Conservation (phyloP, 1,284 basidiomycete species). For the Cryptococcus sp. region DNA sequence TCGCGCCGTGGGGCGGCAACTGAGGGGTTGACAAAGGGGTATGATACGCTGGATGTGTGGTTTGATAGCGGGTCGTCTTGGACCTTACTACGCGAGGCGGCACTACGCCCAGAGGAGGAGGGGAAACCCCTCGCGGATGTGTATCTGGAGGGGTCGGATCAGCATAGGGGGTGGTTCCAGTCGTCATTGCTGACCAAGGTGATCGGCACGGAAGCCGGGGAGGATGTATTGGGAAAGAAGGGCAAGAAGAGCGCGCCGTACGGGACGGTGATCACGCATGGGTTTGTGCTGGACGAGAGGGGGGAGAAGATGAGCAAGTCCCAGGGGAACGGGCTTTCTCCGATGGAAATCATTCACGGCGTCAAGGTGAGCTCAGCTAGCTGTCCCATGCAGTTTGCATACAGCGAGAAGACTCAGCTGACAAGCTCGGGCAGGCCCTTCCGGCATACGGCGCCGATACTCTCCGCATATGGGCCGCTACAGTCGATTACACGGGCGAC, state of each 20-base stretch:
- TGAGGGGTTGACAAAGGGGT: slow-evolving; percentile 65
- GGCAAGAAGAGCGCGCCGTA: slow-evolving; percentile 60
- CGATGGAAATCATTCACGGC: slow-evolving; percentile 74
- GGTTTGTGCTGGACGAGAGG: slow-evolving; percentile 88
- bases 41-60: slow-evolving; percentile 99
- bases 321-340: slow-evolving; percentile 85
- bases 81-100: slow-evolving; percentile 62
- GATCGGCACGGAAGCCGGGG: slow-evolving; percentile 52
- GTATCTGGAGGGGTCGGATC: slow-evolving; percentile 93
- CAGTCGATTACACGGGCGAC: slow-evolving; percentile 85
- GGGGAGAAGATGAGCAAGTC: slow-evolving; percentile 99
- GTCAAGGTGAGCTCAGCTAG: slow-evolving; percentile 59
- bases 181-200: slow-evolving; percentile 85
- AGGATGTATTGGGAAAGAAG: no score
- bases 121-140: slow-evolving; percentile 68
- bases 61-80: slow-evolving; percentile 97
- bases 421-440: slow-evolving; percentile 56
- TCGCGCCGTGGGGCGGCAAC: slow-evolving; percentile 50
- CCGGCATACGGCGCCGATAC: slow-evolving; percentile 83
- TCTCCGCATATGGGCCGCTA: slow-evolving; percentile 86
- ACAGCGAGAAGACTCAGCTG: neutral
- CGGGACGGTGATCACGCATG: slow-evolving; percentile 83
- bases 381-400: neutral
- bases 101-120: slow-evolving; percentile 15
- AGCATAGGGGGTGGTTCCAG: slow-evolving; percentile 99